A percentile compares a stretch with the other conserved stretches of the same genome.
Evolutionary conservation across 805 yeast species (phyloP).

Genomic region (Candida easanensis): DNA sequence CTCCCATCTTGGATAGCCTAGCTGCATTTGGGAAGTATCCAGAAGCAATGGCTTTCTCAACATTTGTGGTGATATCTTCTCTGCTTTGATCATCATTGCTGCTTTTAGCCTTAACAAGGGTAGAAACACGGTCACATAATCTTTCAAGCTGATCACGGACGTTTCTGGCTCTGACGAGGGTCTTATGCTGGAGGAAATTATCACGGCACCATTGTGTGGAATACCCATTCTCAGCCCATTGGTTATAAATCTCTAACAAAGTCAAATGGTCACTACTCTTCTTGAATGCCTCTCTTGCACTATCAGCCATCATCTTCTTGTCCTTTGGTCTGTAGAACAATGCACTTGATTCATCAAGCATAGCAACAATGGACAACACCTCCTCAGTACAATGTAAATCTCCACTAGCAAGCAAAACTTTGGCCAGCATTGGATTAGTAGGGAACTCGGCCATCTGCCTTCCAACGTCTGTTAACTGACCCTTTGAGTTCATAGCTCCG

Average conservation of each 20-base stretch:
- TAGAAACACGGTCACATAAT: constrained; percentile 54
- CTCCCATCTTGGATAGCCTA: constrained; percentile 73
- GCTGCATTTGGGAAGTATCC: constrained; percentile 99
- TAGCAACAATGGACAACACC: constrained; percentile 70
- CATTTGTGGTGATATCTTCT: constrained; percentile 62
- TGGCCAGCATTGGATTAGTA: constrained; percentile 85
- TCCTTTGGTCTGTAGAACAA: constrained; percentile 71
- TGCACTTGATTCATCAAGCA: constrained; percentile 77
- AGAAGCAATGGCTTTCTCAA: constrained; percentile 79
- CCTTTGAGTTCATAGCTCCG: constrained; percentile 81
- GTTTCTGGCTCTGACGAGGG: constrained; percentile 64
- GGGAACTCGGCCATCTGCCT: constrained; percentile 89
- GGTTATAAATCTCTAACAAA: constrained; percentile 68
- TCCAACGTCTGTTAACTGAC: constrained; percentile 75
- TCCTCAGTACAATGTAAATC: constrained; percentile 62
- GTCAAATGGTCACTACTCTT: constrained; percentile 73
- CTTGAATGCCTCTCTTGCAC: constrained; percentile 53
- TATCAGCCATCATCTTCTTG: constrained; percentile 62
- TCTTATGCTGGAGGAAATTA: constrained; percentile 72
- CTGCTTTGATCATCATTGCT: constrained; percentile 27
- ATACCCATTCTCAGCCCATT: constrained; percentile 67
- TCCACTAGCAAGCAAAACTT: constrained; percentile 63
- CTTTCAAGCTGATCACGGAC: constrained; percentile 66
- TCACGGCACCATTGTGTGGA: constrained; percentile 84
- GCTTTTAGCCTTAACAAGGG: constrained; percentile 35